phyloP scores from a whole-genome alignment of 352 stramenopile species.

The Pythium volutum region DNA sequence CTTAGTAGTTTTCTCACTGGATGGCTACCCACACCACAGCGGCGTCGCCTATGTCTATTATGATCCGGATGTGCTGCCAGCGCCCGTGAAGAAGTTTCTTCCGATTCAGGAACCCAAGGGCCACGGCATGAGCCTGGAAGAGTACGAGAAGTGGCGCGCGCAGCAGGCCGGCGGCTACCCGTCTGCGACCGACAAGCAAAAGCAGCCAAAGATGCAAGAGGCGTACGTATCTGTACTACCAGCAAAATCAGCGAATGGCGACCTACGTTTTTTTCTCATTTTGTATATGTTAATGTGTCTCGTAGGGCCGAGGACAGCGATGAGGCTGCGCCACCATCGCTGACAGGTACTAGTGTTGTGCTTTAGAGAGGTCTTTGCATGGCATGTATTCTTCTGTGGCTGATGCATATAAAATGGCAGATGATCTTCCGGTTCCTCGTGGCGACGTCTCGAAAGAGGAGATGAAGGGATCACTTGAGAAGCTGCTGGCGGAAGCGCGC shows the following conservation, averaged over 20 bases:
- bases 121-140: slow-evolving; percentile 83
- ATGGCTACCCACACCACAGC: slow-evolving; percentile 29
- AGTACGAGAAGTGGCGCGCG: slow-evolving; percentile 84
- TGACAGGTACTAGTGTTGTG: slow-evolving; percentile 17
- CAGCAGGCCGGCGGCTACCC: slow-evolving; percentile 61
- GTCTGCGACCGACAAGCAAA: slow-evolving; percentile 11
- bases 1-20: background rate
- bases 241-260: no score
- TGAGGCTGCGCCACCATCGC: slow-evolving; percentile 3
- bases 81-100: slow-evolving; percentile 68
- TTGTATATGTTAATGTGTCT: background rate
- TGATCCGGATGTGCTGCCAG: slow-evolving; percentile 77
- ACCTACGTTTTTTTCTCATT: no score
- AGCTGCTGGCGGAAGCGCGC: slow-evolving; percentile 66
- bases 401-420: slow-evolving; percentile 11
- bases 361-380: background rate
- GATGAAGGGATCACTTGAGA: slow-evolving; percentile 74
- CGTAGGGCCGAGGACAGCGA: slow-evolving; percentile 1
- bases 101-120: slow-evolving; percentile 80
- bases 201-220: slow-evolving; percentile 41
- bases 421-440: slow-evolving; percentile 50
- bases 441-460: slow-evolving; percentile 51
- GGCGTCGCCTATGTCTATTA: slow-evolving; percentile 82
- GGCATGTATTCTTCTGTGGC: background rate
- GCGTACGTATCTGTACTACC: slow-evolving; percentile 23